Conservation (phyloP, 139 green algal genomes). For the Microglena sp. region DNA sequence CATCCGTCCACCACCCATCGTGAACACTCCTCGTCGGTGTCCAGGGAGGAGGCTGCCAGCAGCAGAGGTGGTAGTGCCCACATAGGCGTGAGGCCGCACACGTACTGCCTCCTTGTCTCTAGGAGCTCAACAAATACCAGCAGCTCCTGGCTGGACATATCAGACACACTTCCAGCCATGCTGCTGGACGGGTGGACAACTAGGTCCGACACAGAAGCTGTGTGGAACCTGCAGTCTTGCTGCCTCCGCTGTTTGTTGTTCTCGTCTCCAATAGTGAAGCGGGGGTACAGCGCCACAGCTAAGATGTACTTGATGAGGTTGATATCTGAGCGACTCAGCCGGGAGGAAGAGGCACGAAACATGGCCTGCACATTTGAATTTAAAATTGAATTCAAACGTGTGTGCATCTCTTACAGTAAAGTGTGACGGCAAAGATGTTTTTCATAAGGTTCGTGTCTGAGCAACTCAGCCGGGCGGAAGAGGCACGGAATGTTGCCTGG, state of each 20-base stretch:
- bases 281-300: constrained; percentile 19
- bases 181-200: constrained; percentile 24
- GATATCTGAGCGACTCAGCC: constrained; percentile 4
- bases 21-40: not conserved
- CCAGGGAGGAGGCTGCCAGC: constrained; percentile 14
- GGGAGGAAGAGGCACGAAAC: too few species aligned
- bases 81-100: constrained; percentile 19
- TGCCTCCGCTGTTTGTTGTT: constrained; percentile 11
- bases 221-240: constrained; percentile 22
- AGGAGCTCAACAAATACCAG: constrained; percentile 27
- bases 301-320: constrained; percentile 15
- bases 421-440: too few species aligned
- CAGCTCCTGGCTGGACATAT: constrained; percentile 20
- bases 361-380: too few species aligned
- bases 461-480: too few species aligned
- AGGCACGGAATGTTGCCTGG: too few species aligned
- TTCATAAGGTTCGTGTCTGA: too few species aligned
- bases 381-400: too few species aligned
- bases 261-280: constrained; percentile 11
- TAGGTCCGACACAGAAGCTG: constrained; percentile 11
- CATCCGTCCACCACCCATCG: constrained; percentile 28
- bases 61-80: constrained; percentile 24
- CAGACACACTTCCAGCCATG: constrained; percentile 12
- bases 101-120: constrained; percentile 30
- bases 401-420: too few species aligned